Evolutionary conservation across 805 yeast genomes (phyloP).

Genomic region (Hanseniaspora nectarophila): DNA sequence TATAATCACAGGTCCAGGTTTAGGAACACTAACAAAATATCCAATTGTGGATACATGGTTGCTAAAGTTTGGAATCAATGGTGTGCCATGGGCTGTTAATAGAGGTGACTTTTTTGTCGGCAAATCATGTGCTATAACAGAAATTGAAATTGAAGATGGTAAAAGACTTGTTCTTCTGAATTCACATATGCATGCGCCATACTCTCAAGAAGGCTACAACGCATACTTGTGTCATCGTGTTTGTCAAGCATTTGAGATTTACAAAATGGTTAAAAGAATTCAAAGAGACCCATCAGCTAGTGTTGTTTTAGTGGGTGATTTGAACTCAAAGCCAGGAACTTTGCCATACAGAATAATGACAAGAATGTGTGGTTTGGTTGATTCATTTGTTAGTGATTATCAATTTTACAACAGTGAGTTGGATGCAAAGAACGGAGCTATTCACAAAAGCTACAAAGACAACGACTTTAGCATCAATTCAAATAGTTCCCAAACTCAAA

Average conservation of each 20-base stretch:
- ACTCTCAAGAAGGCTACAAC: slow-evolving; percentile 69
- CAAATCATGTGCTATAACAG: slow-evolving; percentile 68
- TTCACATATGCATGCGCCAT: slow-evolving; percentile 97
- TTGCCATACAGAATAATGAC: slow-evolving; percentile 68
- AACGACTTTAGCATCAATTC: slow-evolving; percentile 12
- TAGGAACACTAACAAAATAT: slow-evolving; percentile 68
- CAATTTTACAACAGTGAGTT: neutral
- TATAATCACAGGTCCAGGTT: slow-evolving; percentile 83
- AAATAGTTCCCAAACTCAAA: neutral
- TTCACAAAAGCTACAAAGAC: neutral
- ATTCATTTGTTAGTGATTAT: slow-evolving; percentile 43
- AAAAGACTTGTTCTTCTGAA: slow-evolving; percentile 57
- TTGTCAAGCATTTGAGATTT: slow-evolving; percentile 92
- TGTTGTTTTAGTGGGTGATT: slow-evolving; percentile 82
- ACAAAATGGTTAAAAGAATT: slow-evolving; percentile 44
- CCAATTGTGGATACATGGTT: slow-evolving; percentile 73
- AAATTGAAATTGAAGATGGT: slow-evolving; percentile 39
- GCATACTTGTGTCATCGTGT: slow-evolving; percentile 83
- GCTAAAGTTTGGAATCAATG: slow-evolving; percentile 81
- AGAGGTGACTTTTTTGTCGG: slow-evolving; percentile 98
- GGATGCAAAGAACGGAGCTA: neutral
- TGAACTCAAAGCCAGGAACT: slow-evolving; percentile 80
- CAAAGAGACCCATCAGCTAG: slow-evolving; percentile 67
- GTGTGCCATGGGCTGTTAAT: slow-evolving; percentile 83
- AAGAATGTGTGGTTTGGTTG: slow-evolving; percentile 53